Base-by-base conservation (phyloP, 176 grass and related monocot species). In the Phragmites australis region DNA sequence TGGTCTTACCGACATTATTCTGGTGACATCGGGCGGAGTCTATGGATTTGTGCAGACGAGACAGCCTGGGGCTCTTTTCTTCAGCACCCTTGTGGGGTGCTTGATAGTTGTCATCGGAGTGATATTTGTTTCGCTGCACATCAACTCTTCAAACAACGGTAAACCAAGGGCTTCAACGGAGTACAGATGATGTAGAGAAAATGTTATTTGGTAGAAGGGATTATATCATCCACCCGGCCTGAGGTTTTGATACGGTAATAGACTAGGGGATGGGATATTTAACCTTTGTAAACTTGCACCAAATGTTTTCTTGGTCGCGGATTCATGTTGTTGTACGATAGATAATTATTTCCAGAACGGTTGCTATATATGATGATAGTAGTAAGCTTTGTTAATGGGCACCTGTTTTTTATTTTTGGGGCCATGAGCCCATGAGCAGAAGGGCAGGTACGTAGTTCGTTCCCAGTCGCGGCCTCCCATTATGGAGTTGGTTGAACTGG, bases 51-150 rank as follows among this genome's bases (percentile, higher is more conserved):
- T 89, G 48, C 95, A 98, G 88, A 93, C 88, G 51, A 90, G 96
- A 77, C 92, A 98, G 49, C 96, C 96, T 0, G 96, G 96, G 57
- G 92, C 96, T 2, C 82, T 98, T 74, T 98, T 98, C 70, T 98
- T 94, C 68, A 98, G 92, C 90, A 87, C 96, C 12, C 92, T 98
- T 1, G 90, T 93, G 13, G 96, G 96, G 32, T 98, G 88, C 74
- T 75, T 94, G 80, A 98, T 98, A 41, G 71, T 98, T 71, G 84
- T 91, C 45, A 98, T 98, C 19, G 92, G 83, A 12, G 96, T 98
- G 64, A 77, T 98, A 52, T 93, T 98, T 57, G 86, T 98, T 69
- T 93, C 90, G 55, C 90, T 93, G 75, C 96, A 98, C 66, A 82
- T 98, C 23, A 98, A 89, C 78, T 91, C 90, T 30, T 49, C 72